phyloP scores from a whole-genome alignment of 225 moss, liverwort and hornwort genomes.

The Pseudisothecium myosuroides region DNA sequence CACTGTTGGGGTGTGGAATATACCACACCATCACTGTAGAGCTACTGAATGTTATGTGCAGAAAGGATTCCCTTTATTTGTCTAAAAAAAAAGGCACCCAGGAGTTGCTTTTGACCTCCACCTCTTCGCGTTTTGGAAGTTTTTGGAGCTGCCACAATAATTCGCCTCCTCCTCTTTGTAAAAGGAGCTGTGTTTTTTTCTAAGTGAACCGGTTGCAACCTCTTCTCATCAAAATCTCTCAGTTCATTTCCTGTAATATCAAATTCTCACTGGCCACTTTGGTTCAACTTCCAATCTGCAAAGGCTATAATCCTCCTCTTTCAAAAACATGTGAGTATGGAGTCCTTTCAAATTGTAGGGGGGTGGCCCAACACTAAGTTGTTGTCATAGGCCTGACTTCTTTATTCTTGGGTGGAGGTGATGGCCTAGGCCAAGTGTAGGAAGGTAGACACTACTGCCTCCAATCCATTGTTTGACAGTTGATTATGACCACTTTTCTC shows the following conservation, averaged over 20 bases:
- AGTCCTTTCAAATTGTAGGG: accelerated
- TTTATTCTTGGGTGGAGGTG: accelerated
- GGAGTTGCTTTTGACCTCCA: too few species aligned
- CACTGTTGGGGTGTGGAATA: too few species aligned
- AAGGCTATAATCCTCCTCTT: accelerated
- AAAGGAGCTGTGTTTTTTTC: background rate
- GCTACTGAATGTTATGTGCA: too few species aligned
- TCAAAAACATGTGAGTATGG: accelerated
- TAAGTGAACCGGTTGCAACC: accelerated
- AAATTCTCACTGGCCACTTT: accelerated
- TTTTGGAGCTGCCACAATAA: accelerated
- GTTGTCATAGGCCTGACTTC: accelerated
- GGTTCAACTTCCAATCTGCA: background rate
- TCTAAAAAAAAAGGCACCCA: too few species aligned
- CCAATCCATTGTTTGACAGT: background rate
- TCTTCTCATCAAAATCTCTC: background rate
- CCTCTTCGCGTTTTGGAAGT: accelerated
- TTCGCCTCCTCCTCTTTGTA: background rate
- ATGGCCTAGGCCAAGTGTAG: accelerated
- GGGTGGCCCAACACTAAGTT: accelerated
- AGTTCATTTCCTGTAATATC: accelerated
- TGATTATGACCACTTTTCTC: background rate
- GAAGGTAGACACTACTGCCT: accelerated
- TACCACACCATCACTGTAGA: too few species aligned
- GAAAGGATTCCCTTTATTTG: too few species aligned